A percentile compares a stretch with the other conserved stretches of the same genome.
phyloP scores from a whole-genome alignment of 805 yeast species.

The Deakozyma indianensis region DNA sequence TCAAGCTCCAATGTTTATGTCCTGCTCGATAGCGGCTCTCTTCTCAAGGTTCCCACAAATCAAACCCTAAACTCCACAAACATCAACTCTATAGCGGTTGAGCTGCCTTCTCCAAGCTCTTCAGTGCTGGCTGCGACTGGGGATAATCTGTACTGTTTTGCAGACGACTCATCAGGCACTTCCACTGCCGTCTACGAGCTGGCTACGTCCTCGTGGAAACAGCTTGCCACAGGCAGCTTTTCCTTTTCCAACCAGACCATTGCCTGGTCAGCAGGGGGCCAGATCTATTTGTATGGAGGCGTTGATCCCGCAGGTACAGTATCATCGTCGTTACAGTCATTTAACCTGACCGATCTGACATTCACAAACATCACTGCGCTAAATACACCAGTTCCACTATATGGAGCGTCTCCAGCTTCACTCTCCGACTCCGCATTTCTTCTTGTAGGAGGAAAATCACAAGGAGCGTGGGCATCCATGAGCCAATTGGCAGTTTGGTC shows the following conservation, averaged over 20 bases:
- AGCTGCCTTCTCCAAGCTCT: slow-evolving; percentile 1
- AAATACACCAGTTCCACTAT: slow-evolving; percentile 15
- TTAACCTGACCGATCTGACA: not conserved
- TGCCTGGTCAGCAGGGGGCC: slow-evolving; percentile 2
- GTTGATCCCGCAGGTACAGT: slow-evolving; percentile 2
- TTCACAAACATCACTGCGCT: slow-evolving; percentile 4
- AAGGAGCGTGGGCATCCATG: slow-evolving; percentile 56
- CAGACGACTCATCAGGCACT: slow-evolving; percentile 1
- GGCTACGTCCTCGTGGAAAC: no score
- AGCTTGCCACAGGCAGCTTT: no score
- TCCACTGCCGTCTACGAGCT: no score
- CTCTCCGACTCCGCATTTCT: slow-evolving; percentile 15
- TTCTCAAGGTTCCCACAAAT: slow-evolving; percentile 4
- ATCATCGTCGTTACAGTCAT: slow-evolving; percentile 1
- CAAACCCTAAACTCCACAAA: not conserved
- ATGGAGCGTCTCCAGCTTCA: slow-evolving; percentile 11
- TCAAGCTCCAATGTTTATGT: not conserved
- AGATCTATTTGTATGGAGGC: not conserved
- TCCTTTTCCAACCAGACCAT: not conserved
- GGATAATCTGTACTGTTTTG: slow-evolving; percentile 1
- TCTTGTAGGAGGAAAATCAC: slow-evolving; percentile 53
- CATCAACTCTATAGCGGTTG: not conserved
- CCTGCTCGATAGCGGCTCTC: not conserved
- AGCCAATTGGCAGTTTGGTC: slow-evolving; percentile 64
- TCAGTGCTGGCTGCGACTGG: not conserved